Base-by-base conservation (phyloP, 2,329 filamentous ascomycete species). In the Venturia pyrina region DNA sequence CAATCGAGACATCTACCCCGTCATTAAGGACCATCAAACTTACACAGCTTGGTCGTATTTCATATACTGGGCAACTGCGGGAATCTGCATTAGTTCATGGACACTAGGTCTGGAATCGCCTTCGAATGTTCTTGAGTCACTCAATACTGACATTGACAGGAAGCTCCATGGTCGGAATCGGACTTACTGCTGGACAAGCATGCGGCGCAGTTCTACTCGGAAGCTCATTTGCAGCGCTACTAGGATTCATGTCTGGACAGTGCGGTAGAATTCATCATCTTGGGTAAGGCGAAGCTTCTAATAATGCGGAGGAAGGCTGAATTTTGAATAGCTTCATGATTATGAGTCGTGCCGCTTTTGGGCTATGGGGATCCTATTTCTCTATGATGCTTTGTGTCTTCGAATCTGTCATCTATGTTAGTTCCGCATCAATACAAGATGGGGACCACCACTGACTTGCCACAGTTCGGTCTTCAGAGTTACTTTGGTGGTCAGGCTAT, bases 401-500 rank as follows among this genome's bases (percentile, higher is more conserved):
- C 63, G 62, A 68, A 53, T 67, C 63, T 8, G 65, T 70, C 50
- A 69, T 71, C 63, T 70, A 68, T 48, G 68, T 68, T 37, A 60
- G 68, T 62, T 40, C 32, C 34, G 10, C 40, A 19, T 34, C 46
- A n/a, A 24, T 48, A 4, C 6, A 7, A n/a, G 19, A 21, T 11
- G 6, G 46, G 6, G 5, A 48, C 21, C 7, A n/a, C 19, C 13
- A 44, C 28, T 24, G 64, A 43, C n/a, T 21, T 17, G 11, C 5
- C 40, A 43, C 13, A 66, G 37, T 68, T 66, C 63, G 69, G 69
- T 21, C 67, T 67, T 10, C 70, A 71, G 53, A 68, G 67, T 59
- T 70, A 69, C 43, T 70, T 66, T 34, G 69, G 70, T 19, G 69
- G 68, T 11, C 68, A 68, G 40, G 68, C 70, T 8, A 66, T 68